Conservation (phyloP, 352 stramenopile species). For the Phytopythium mirpurense region DNA sequence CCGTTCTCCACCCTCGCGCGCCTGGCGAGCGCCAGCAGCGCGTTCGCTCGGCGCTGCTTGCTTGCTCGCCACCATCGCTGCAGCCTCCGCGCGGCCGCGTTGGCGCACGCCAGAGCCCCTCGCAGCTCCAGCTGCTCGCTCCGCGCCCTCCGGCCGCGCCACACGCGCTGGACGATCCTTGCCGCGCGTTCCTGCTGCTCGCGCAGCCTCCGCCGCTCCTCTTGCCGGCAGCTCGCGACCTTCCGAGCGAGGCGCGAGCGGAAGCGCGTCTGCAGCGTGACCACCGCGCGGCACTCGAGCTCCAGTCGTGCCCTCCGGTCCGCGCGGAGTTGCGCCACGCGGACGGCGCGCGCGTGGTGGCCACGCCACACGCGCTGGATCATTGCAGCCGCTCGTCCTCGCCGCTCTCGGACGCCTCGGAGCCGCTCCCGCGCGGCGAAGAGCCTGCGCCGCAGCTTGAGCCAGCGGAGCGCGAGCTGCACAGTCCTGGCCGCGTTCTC, state of each 20-base stretch:
- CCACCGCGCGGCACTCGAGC: constrained; percentile 41
- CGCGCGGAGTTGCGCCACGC: constrained; percentile 17
- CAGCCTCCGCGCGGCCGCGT: constrained; percentile 33
- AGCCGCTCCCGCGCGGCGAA: constrained; percentile 9
- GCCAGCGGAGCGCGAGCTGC: constrained; percentile 41
- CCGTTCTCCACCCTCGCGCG: constrained; percentile 31
- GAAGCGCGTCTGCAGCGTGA: constrained; percentile 55
- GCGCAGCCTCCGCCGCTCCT: constrained; percentile 24
- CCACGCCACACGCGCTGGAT: constrained; percentile 79
- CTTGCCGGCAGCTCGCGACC: constrained; percentile 26
- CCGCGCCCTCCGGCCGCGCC: constrained; percentile 31
- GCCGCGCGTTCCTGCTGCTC: constrained; percentile 37
- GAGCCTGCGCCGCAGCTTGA: constrained; percentile 28
- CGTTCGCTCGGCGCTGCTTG: constrained; percentile 30
- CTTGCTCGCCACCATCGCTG: constrained; percentile 50
- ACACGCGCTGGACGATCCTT: constrained; percentile 29
- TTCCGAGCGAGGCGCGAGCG: constrained; percentile 39
- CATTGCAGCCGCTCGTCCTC: constrained; percentile 27
- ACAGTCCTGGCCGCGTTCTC: constrained; percentile 24
- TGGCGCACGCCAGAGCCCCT: constrained; percentile 16
- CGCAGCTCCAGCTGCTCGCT: constrained; percentile 27
- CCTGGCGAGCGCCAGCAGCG: constrained; percentile 32
- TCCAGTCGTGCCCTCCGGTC: constrained; percentile 25
- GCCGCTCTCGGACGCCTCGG: constrained; percentile 8
- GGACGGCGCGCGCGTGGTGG: constrained; percentile 24